Evolutionary conservation across 768 basidiomycete genomes (phyloP).

Genomic region (Boletus reticuloceps): DNA sequence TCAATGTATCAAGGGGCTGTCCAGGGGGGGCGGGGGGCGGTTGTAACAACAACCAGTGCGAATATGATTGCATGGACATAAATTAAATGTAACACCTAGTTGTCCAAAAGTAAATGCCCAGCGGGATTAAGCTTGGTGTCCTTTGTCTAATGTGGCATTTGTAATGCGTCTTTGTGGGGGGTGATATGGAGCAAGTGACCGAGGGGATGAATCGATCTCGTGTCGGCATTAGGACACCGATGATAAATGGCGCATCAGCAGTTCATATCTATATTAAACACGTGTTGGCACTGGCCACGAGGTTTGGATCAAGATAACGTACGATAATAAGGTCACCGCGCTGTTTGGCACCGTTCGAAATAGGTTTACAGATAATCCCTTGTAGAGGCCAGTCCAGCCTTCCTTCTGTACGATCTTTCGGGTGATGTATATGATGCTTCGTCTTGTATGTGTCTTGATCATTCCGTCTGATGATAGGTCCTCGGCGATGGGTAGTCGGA

Average conservation of each 20-base stretch:
- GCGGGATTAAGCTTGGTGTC: neutral
- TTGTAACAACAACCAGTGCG: neutral
- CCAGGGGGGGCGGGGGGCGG: too few species aligned
- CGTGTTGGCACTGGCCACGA: too few species aligned
- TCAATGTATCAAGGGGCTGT: too few species aligned
- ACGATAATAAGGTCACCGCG: slow-evolving; percentile 84
- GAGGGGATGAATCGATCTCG: neutral
- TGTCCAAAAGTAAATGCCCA: slow-evolving; percentile 11
- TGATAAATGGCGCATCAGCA: slow-evolving; percentile 34
- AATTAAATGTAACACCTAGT: slow-evolving; percentile 9
- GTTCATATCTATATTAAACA: slow-evolving; percentile 23
- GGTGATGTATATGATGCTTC: slow-evolving; percentile 74
- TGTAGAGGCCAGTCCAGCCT: slow-evolving; percentile 89
- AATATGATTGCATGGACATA: slow-evolving; percentile 9
- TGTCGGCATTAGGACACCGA: slow-evolving; percentile 11
- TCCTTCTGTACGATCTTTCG: slow-evolving; percentile 73
- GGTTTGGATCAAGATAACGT: slow-evolving; percentile 8
- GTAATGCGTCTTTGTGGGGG: too few species aligned
- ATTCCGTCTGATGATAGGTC: slow-evolving; percentile 60
- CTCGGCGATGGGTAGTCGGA: slow-evolving; percentile 60
- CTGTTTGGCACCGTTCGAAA: slow-evolving; percentile 94
- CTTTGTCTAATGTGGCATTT: too few species aligned
- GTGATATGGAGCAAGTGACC: slow-evolving; percentile 7
- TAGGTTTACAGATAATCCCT: slow-evolving; percentile 91
- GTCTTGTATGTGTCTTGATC: slow-evolving; percentile 50